Base-by-base conservation (phyloP, 1,284 basidiomycete species). In the Kwoniella shivajii region DNA sequence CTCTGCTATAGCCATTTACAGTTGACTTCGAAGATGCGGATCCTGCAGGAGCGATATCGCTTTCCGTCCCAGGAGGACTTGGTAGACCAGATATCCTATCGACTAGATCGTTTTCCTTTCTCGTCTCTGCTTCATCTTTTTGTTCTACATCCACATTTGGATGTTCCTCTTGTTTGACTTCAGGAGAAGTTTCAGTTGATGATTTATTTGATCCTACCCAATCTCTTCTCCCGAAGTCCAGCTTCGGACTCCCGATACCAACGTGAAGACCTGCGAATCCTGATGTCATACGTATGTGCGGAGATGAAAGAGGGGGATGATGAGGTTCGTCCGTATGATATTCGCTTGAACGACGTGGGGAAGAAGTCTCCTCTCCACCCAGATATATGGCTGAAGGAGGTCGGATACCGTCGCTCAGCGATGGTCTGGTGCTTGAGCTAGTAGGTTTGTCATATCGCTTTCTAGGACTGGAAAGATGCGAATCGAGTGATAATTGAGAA, bases 31-130 rank as follows among this genome's bases (percentile, higher is more conserved):
- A 31, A 20, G 36, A n/a, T 29, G 31, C 36, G 4, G 24, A n/a
- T n/a, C n/a, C 26, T 1, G 39, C 27, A 2, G 44, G 27, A 7
- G 61, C 60, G 3, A 68, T 58, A 37, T 68, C 68, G 41, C 66
- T 69, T 27, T 71, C 63, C 20, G 65, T 71, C 2, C 64, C 64
- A 34, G 69, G 69, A 4, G 69, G 69, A 61, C 65, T 67, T 6
- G 69, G 69, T 38, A 71, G 46, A 7, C 69, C 68, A 6, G 63
- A 61, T 5, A 51, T 47, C 27, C 46, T 42, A 53, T 71, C 65
- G 14, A 68, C 61, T 16, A 65, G 29, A 16, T 50, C 46, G 18
- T 61, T 56, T 57, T 9, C 27, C 58, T 30, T 18, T 31, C 16
- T 49, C 14, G 46, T 16, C n/a, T 38, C 22, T 46, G 31, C 39